phyloP scores from a whole-genome alignment of 2,329 filamentous ascomycete species.

The Seiridium cupressi region DNA sequence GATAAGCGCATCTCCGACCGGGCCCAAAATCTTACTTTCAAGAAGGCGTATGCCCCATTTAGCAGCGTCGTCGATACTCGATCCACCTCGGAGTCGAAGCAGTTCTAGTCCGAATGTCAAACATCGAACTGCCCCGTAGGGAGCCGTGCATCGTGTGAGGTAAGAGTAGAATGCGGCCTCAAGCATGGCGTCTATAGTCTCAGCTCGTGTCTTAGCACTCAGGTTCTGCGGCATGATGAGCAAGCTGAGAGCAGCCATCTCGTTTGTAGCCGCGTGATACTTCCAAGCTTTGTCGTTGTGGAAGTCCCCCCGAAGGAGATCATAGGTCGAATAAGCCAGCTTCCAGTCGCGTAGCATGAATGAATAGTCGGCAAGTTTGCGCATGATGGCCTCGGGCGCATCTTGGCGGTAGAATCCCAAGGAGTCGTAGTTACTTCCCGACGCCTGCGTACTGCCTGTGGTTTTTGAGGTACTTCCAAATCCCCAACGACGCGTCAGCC shows the following conservation, averaged over 20 bases:
- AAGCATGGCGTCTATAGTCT: slow-evolving; percentile 82
- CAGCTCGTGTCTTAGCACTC: slow-evolving; percentile 73
- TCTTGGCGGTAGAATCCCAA: slow-evolving; percentile 82
- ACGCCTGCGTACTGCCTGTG: slow-evolving; percentile 51
- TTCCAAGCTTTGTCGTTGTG: slow-evolving; percentile 96
- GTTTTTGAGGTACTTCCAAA: slow-evolving; percentile 70
- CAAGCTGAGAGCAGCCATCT: slow-evolving; percentile 87
- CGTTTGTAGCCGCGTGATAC: slow-evolving; percentile 88
- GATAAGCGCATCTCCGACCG: slow-evolving; percentile 76
- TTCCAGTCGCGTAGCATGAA: slow-evolving; percentile 98
- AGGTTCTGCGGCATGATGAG: slow-evolving; percentile 73
- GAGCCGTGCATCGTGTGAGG: slow-evolving; percentile 75
- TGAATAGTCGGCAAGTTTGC: slow-evolving; percentile 89
- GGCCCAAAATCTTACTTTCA: slow-evolving; percentile 73
- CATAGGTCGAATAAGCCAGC: slow-evolving; percentile 86
- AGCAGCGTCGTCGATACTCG: slow-evolving; percentile 81
- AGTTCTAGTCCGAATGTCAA: slow-evolving; percentile 78
- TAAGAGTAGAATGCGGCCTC: slow-evolving; percentile 93
- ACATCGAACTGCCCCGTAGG: slow-evolving; percentile 78
- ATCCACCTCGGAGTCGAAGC: slow-evolving; percentile 74
- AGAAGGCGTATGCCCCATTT: slow-evolving; percentile 80
- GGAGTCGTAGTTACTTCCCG: slow-evolving; percentile 70
- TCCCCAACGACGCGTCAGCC: slow-evolving; percentile 84
- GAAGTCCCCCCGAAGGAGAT: slow-evolving; percentile 84
- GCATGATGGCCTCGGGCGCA: slow-evolving; percentile 83